These are phyloP conservation scores for Nakazawaea ishiwadae DNA, from an alignment of 805 yeast species.

Conservation along the genomic window DNA sequence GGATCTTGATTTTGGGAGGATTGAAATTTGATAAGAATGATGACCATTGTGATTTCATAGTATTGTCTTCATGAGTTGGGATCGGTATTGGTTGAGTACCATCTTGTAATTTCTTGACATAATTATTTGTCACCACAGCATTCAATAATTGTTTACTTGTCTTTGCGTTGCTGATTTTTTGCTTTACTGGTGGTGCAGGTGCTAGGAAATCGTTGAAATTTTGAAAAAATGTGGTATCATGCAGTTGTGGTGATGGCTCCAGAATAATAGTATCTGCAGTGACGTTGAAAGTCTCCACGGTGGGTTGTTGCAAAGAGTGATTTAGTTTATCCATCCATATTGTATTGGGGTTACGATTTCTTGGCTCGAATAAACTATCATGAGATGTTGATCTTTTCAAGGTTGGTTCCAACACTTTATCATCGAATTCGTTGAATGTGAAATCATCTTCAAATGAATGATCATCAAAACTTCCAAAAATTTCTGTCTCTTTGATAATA, in stretches of 20 bases:
- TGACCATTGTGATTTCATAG: constrained; percentile 7
- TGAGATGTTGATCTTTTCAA: constrained; percentile 21
- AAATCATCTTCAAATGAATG: neutral
- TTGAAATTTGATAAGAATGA: constrained; percentile 5
- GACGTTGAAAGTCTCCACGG: constrained; percentile 1
- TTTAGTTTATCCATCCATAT: constrained; percentile 12
- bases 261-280: neutral
- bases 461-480: constrained; percentile 6
- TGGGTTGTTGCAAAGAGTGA: constrained; percentile 3
- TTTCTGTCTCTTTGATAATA: constrained; percentile 6
- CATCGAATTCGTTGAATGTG: neutral
- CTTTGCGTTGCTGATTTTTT: neutral
- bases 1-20: constrained; percentile 21
- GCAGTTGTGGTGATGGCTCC: neutral
- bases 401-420: constrained; percentile 6
- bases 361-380: constrained; percentile 24
- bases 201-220: constrained; percentile 4
- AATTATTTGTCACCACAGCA: constrained; percentile 10
- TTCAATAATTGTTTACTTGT: constrained; percentile 10
- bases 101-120: constrained; percentile 1
- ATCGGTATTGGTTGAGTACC: neutral
- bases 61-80: neutral
- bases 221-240: neutral
- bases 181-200: neutral
- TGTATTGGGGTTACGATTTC: no score